These are phyloP conservation scores for Colletotrichum euphorbiae DNA, from an alignment of 2,329 filamentous ascomycete species.

Conservation along the genomic window DNA sequence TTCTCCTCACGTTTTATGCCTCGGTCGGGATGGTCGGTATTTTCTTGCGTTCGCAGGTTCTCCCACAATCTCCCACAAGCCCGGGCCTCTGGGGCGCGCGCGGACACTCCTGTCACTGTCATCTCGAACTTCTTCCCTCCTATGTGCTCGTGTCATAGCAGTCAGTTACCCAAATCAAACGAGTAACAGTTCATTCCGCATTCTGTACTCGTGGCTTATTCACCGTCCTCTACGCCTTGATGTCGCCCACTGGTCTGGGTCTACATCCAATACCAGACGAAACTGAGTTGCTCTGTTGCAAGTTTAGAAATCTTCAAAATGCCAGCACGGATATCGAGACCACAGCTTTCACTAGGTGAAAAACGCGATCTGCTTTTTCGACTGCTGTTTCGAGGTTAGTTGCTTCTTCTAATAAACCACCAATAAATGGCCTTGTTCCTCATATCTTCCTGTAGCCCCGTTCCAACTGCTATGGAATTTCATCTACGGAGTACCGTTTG, in stretches of 20 bases:
- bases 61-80: slow-evolving; percentile 7
- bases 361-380: slow-evolving; percentile 35
- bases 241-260: background rate
- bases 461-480: slow-evolving; percentile 32
- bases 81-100: slow-evolving; percentile 8
- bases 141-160: slow-evolving; percentile 10
- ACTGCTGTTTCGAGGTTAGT: slow-evolving; percentile 35
- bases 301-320: slow-evolving; percentile 3
- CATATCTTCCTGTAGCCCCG: slow-evolving; percentile 28
- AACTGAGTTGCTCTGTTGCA: background rate
- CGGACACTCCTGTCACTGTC: slow-evolving; percentile 23
- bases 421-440: too few relatives aligned
- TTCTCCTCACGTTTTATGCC: background rate
- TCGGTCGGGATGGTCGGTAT: slow-evolving; percentile 20
- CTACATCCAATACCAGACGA: slow-evolving; percentile 29
- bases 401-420: slow-evolving; percentile 4
- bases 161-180: background rate
- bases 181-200: background rate
- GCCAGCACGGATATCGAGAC: slow-evolving; percentile 31
- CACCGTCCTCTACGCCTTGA: background rate
- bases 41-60: background rate
- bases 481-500: slow-evolving; percentile 30
- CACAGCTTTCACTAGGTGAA: slow-evolving; percentile 42
- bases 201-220: background rate
- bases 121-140: background rate